Evolutionary conservation across 2,329 filamentous ascomycete species (phyloP).

Genomic region (Hortaea werneckii): DNA sequence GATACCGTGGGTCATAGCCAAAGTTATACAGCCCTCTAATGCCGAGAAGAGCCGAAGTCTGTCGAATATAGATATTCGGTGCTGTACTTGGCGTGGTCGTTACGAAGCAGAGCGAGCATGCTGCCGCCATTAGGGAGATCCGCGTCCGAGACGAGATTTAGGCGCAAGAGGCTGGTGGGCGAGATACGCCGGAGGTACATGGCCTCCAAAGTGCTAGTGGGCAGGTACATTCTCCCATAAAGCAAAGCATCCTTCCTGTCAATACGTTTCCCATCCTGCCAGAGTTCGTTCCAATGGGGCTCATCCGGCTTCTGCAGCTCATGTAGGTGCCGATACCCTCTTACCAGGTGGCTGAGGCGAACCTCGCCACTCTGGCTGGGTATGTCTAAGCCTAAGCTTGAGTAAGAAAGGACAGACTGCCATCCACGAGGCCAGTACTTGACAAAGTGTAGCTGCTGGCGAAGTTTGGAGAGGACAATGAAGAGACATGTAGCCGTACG

Average conservation of each 20-base stretch:
- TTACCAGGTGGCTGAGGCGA: constrained; percentile 65
- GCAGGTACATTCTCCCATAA: constrained; percentile 72
- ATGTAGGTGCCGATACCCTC: constrained; percentile 70
- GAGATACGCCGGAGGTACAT: constrained; percentile 70
- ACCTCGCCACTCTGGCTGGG: constrained; percentile 63
- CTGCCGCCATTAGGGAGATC: constrained; percentile 66
- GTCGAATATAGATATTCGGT: constrained; percentile 87
- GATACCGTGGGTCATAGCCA: constrained; percentile 53
- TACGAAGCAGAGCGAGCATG: constrained; percentile 61
- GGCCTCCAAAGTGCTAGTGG: constrained; percentile 76
- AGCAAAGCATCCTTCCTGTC: constrained; percentile 50
- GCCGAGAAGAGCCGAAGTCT: constrained; percentile 82
- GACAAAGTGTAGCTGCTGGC: constrained; percentile 89
- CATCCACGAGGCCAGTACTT: constrained; percentile 82
- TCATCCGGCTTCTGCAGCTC: constrained; percentile 49
- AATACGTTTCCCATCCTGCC: constrained; percentile 42
- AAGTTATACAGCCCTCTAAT: constrained; percentile 91
- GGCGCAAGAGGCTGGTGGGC: constrained; percentile 65
- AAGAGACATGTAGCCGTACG: constrained; percentile 76
- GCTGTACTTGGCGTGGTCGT: constrained; percentile 78
- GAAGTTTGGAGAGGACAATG: constrained; percentile 84
- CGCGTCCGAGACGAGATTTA: constrained; percentile 68
- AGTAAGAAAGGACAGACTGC: constrained; percentile 97
- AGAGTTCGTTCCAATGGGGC: constrained; percentile 41
- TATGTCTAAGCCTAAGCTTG: constrained; percentile 64